Conservation (phyloP, 2,329 filamentous ascomycete species). For the Tolypocladium capitatum region DNA sequence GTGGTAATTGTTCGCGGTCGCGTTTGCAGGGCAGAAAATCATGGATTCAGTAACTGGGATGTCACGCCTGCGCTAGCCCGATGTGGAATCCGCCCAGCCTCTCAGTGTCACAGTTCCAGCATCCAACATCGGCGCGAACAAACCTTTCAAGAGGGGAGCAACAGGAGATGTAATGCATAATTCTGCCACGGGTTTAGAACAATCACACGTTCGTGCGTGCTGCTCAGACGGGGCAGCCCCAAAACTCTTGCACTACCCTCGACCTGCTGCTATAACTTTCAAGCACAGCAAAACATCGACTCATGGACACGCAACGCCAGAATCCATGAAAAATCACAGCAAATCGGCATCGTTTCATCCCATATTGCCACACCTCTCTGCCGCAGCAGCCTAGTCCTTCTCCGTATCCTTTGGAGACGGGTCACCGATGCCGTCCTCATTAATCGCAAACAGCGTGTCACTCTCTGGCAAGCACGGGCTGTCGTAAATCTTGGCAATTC, state of each 20-base stretch:
- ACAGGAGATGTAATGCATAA: neutral
- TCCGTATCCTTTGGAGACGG: slow-evolving; percentile 91
- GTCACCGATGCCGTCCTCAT: slow-evolving; percentile 92
- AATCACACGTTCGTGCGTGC: too few relatives aligned
- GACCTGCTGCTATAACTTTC: neutral
- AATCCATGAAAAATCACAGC: slow-evolving; percentile 10
- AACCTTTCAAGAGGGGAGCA: neutral
- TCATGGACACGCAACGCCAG: slow-evolving; percentile 16
- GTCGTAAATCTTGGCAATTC: slow-evolving; percentile 98
- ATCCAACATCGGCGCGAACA: slow-evolving; percentile 1
- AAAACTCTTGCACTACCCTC: neutral
- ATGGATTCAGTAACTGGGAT: slow-evolving; percentile 2
- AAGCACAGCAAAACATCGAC: neutral
- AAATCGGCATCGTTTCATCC: neutral
- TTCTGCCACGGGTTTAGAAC: neutral
- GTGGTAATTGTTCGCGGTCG: slow-evolving; percentile 12
- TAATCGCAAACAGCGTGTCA: slow-evolving; percentile 93
- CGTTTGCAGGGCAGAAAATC: slow-evolving; percentile 21
- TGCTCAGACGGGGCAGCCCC: neutral
- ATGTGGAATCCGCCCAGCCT: slow-evolving; percentile 19
- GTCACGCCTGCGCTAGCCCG: slow-evolving; percentile 20
- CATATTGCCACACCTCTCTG: slow-evolving; percentile 5
- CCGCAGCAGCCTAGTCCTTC: slow-evolving; percentile 44
- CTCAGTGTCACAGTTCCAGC: neutral
- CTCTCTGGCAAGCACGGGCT: slow-evolving; percentile 94